Base-by-base conservation (phyloP, 345 rosid species). In the Ailanthus altissimus region DNA sequence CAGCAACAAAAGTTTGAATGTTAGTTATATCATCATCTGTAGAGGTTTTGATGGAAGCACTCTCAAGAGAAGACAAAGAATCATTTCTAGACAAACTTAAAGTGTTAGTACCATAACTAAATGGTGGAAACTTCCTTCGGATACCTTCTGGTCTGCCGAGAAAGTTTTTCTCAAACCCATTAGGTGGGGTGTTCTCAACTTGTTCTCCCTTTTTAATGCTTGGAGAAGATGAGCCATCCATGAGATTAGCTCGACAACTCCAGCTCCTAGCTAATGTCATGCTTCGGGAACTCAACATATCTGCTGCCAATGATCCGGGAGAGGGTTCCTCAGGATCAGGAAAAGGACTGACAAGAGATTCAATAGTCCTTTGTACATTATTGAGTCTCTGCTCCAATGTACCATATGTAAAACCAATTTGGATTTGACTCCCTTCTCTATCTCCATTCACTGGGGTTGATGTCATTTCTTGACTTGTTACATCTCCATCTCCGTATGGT, bases 1-100 rank as follows among this genome's bases (percentile, higher is more conserved):
- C 99, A 38, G 90, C 88, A 56, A 92, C 97, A 71, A 96, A 93
- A 77, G 88, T 88, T 26, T 87, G 88, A 73, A 96, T 80, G 81
- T 89, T 91, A 53, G 98, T 87, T 77, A 93, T 88, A 70, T 90
- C 94, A 72, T 89, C 97, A 50, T 83, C 91, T 25, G 86, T 84
- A 50, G 87, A 81, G 72, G 87, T 83, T 75, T 87, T 84, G 70
- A 90, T 58, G 68, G 87, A 91, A 76, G 84, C 93, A 82, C 95
- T 88, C 76, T 80, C 97, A 16, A 83, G 81, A 74, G 98, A 96
- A 76, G 97, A 93, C 77, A 78, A 85, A 68, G 99, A 96, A 79
- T 86, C 83, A 81, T 86, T 91, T 86, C 98, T 90, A n/a, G 87
- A 79, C 73, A 92, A 76, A 49, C 47, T 74, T 56, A 77, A 82